Percentiles rank a stretch among this genome's conserved stretches.
These are phyloP conservation scores for Coniferiporia weirii DNA, from an alignment of 1,284 basidiomycete genomes.

Conservation along the genomic window DNA sequence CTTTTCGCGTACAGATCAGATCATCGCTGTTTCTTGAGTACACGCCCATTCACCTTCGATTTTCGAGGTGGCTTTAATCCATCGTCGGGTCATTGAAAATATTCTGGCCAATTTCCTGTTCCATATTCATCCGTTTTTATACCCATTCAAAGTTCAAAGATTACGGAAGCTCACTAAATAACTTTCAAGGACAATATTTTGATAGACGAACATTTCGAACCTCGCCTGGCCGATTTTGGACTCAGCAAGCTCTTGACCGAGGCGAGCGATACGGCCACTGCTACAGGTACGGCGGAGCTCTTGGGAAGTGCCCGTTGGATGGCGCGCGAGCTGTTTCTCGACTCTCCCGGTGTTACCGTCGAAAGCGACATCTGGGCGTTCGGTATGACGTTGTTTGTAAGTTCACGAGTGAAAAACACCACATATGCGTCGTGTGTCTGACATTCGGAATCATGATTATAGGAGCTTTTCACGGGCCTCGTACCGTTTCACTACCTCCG, in stretches of 20 bases:
- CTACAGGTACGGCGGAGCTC: constrained; percentile 3
- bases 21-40: no score
- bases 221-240: constrained; percentile 17
- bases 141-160: no score
- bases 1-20: neutral
- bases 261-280: neutral
- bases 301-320: constrained; percentile 14
- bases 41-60: neutral
- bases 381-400: constrained; percentile 17
- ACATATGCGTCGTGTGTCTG: neutral
- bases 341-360: constrained; percentile 3
- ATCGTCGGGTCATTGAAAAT: neutral
- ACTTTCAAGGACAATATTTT: constrained; percentile 12
- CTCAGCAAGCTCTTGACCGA: constrained; percentile 13
- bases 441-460: neutral
- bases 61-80: neutral
- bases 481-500: constrained; percentile 9
- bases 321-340: constrained; percentile 13
- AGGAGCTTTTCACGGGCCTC: constrained; percentile 16
- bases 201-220: constrained; percentile 13
- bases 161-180: no score
- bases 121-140: no score
- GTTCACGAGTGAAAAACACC: neutral
- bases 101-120: neutral
- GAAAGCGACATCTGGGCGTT: constrained; percentile 18